These are phyloP conservation scores for Lumnitzera racemosa DNA, from an alignment of 345 rosid species.

Conservation along the genomic window DNA sequence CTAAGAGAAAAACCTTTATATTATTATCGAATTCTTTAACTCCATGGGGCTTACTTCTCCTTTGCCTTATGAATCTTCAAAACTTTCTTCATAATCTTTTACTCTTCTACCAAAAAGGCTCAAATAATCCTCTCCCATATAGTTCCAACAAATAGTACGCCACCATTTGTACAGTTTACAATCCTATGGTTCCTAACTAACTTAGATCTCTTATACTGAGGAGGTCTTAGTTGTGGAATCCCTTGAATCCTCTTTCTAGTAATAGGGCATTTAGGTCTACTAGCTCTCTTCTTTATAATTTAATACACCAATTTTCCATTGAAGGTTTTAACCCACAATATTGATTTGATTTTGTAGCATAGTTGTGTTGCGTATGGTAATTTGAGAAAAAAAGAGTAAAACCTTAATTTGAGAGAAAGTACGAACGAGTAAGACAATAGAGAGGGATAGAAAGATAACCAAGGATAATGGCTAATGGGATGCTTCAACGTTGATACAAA, in stretches of 20 bases:
- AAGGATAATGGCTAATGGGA: too few species aligned
- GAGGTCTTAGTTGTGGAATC: slow-evolving; percentile 30
- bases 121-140: slow-evolving; percentile 31
- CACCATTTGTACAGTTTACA: slow-evolving; percentile 34
- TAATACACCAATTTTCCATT: slow-evolving; percentile 37
- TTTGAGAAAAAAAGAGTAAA: too few species aligned
- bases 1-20: too few species aligned
- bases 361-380: too few species aligned
- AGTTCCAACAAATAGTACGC: slow-evolving; percentile 29
- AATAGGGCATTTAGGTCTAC: slow-evolving; percentile 36
- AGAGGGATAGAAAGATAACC: too few species aligned
- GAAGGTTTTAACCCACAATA: too few species aligned
- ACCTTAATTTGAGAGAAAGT: too few species aligned
- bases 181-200: slow-evolving; percentile 27
- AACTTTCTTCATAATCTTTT: slow-evolving; percentile 31
- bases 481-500: too few species aligned
- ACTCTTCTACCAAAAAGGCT: slow-evolving; percentile 30
- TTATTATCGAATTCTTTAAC: neutral
- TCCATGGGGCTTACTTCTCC: slow-evolving; percentile 15
- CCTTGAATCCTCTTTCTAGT: slow-evolving; percentile 43
- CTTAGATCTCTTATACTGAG: slow-evolving; percentile 33
- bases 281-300: slow-evolving; percentile 34
- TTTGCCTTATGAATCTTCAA: slow-evolving; percentile 21
- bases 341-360: too few species aligned
- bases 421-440: too few species aligned